Evolutionary conservation across 495 filamentous ascomycete species (phyloP).

Genomic region (Neurospora sp.): DNA sequence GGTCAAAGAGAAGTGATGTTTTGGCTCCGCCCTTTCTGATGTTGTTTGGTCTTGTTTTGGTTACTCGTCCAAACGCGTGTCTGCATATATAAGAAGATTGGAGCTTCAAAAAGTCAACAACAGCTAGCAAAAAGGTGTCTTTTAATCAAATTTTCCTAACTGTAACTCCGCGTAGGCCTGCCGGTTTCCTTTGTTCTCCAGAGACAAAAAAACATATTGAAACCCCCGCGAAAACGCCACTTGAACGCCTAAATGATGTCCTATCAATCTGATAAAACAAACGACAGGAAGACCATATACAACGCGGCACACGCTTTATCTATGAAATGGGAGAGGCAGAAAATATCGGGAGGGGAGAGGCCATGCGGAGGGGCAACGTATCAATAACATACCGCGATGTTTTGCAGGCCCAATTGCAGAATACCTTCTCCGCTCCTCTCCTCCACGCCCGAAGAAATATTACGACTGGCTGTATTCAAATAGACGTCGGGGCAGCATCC

Average conservation of each 20-base stretch:
- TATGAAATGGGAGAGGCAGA: background rate
- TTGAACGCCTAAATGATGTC: background rate
- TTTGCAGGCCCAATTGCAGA: background rate
- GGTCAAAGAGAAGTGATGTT: background rate
- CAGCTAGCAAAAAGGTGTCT: background rate
- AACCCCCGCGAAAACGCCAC: background rate
- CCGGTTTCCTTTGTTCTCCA: background rate
- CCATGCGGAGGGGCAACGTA: background rate
- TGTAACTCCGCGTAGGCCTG: background rate
- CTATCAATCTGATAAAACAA: background rate
- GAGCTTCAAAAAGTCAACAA: background rate
- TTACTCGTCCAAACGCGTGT: background rate
- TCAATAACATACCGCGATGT: background rate
- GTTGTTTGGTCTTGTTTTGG: background rate
- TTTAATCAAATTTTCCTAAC: background rate
- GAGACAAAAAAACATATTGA: background rate
- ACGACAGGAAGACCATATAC: background rate
- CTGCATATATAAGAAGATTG: background rate
- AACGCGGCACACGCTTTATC: background rate
- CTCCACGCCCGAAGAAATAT: background rate
- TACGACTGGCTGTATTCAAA: conserved; percentile 16
- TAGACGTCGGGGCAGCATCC: conserved; percentile 46
- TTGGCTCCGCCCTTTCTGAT: background rate
- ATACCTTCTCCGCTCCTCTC: background rate
- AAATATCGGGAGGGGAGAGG: background rate